Evolutionary conservation across 2,329 filamentous ascomycete genomes (phyloP).

Genomic region (Tolypocladium cylindrosporum): DNA sequence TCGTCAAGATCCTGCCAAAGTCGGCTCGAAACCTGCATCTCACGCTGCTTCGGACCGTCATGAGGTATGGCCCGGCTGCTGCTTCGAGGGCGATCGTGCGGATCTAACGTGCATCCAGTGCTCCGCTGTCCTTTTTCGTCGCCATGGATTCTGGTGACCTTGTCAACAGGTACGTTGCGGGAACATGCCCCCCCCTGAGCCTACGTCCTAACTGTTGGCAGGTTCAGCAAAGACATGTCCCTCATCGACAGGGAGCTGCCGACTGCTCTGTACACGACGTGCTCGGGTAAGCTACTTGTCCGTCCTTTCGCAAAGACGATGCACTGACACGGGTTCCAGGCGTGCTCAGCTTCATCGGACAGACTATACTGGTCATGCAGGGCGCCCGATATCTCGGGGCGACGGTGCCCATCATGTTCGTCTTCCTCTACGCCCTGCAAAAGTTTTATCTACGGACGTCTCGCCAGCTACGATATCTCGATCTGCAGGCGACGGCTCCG

Average conservation of each 20-base stretch:
- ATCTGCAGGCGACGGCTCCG: slow-evolving; percentile 24
- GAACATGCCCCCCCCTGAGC: not conserved
- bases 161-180: not conserved
- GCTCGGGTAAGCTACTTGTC: not conserved
- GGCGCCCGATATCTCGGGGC: slow-evolving; percentile 28
- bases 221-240: slow-evolving; percentile 4
- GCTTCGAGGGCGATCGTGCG: not conserved
- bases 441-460: slow-evolving; percentile 22
- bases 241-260: slow-evolving; percentile 1
- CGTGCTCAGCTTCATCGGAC: not conserved
- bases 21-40: not conserved
- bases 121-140: slow-evolving; percentile 2
- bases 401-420: slow-evolving; percentile 27
- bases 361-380: not conserved
- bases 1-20: not conserved
- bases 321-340: not conserved
- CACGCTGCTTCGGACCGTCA: not conserved
- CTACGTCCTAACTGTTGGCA: not conserved
- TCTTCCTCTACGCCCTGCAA: slow-evolving; percentile 13
- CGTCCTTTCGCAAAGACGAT: not conserved
- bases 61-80: not conserved
- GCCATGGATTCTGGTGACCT: not conserved
- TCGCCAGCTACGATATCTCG: slow-evolving; percentile 24
- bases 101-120: not conserved
- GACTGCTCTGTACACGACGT: not conserved